Base-by-base conservation (phyloP, 2,329 filamentous ascomycete species). In the Elsinoe perseae region DNA sequence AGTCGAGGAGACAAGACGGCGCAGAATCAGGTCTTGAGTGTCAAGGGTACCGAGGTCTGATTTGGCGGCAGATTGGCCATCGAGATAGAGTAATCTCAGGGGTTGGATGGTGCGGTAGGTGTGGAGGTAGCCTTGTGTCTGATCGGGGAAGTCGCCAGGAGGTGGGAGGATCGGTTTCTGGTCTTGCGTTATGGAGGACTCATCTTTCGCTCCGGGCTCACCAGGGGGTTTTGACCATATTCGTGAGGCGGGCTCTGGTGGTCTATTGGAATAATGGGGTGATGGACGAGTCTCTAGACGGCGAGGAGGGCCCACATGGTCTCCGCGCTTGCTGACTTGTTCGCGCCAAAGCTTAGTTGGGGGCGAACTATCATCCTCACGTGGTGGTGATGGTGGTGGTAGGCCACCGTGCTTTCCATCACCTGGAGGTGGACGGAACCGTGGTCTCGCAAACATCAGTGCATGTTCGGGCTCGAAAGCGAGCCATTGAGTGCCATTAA, bases 381-480 rank as follows among this genome's bases (percentile, higher is more conserved):
- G n/a, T 8, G 20, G 10, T 44, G 18, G 20, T 25, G 21, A 25
- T 36, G 32, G 20, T 23, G 38, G 12, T 42, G 38, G 38, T 21
- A 25, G n/a, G 21, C 6, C n/a, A 12, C 16, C 20, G 25, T 27
- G 50, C 8, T 10, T 10, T 8, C 12, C n/a, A 14, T 53, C 34
- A 16, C 32, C 12, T 2, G 30, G 50, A 23, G 56, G 61, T 9
- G 59, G 60, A 50, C 59, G 59, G n/a, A 57, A 56, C 4, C 54
- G 58, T 7, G 63, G 61, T 16, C 68, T 66, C 1, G 85, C 82
- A 69, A 90, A 89, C 2, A 74, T 65, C 61, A 85, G 74, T 0
- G 86, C 83, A 68, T 90, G 87, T 63, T 90, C 86, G 2, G 85
- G 78, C 66, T 90, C 86, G 64, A 89, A 90, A 0, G 87, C 86